Evolutionary conservation across 192 early-diverging fungal species (phyloP).

Genomic region (Backusella mclennaniae): DNA sequence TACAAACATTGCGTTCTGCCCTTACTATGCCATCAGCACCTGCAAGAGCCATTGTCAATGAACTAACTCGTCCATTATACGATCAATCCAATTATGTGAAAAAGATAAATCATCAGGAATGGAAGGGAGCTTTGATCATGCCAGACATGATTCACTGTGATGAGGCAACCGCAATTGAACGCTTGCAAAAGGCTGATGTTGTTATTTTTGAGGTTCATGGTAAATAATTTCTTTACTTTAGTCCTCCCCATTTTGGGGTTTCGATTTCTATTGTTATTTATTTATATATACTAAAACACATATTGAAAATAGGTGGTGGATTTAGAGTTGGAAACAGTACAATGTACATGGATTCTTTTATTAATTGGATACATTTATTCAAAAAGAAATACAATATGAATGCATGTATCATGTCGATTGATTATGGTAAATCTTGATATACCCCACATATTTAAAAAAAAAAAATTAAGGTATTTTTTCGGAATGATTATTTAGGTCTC

Average conservation of each 20-base stretch:
- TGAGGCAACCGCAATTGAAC: conserved; percentile 8
- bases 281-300: neutral
- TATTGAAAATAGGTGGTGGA: conserved; percentile 27
- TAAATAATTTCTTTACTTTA: conserved; percentile 1
- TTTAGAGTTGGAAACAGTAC: conserved; percentile 32
- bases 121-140: conserved; percentile 30
- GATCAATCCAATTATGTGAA: conserved; percentile 12
- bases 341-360: conserved; percentile 33
- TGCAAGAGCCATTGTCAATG: conserved; percentile 22
- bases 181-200: conserved; percentile 24
- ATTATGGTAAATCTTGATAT: conserved; percentile 26
- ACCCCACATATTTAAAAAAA: neutral
- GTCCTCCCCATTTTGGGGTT: neutral
- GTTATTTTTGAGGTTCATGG: conserved; percentile 35
- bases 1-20: conserved; percentile 10
- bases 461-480: conserved; percentile 1
- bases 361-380: conserved; percentile 24
- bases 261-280: neutral
- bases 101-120: conserved; percentile 18
- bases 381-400: conserved; percentile 26
- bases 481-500: conserved; percentile 11
- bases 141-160: conserved; percentile 9
- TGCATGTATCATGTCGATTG: conserved; percentile 31
- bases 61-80: conserved; percentile 25
- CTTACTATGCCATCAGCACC: conserved; percentile 13